A percentile compares a stretch with the other conserved stretches of the same genome.
Conservation (phyloP, 2,329 filamentous ascomycete genomes). For the Ceratocystis albifundus region DNA sequence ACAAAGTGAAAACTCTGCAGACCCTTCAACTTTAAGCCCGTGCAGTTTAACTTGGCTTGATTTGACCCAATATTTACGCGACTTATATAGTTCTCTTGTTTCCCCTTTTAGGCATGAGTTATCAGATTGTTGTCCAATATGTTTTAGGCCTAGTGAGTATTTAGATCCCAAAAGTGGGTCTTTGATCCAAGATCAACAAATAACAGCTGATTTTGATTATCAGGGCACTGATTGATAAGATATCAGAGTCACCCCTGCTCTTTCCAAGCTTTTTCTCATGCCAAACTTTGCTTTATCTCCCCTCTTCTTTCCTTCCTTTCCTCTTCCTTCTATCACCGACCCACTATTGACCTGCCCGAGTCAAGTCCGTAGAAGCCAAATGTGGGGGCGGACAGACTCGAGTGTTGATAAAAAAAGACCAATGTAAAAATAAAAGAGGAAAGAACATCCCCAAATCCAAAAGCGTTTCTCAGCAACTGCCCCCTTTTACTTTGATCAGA, state of each 20-base stretch:
- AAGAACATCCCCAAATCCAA: neutral
- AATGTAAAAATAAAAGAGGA: neutral
- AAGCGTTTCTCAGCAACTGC: neutral
- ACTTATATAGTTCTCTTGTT: neutral
- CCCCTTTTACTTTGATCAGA: neutral
- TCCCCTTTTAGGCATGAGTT: constrained; percentile 8
- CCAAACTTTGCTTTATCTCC: neutral
- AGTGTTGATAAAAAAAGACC: neutral
- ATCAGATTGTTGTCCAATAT: constrained; percentile 1
- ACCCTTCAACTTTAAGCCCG: neutral
- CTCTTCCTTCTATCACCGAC: neutral
- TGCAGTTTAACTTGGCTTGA: neutral
- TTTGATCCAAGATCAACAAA: neutral
- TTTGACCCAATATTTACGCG: neutral
- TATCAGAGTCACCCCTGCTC: neutral
- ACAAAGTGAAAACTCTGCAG: constrained; percentile 14
- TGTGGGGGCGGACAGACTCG: neutral
- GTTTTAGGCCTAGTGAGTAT: neutral
- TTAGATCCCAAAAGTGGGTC: neutral
- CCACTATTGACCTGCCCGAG: neutral
- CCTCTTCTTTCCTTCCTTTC: neutral
- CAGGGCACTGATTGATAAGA: constrained; percentile 11
- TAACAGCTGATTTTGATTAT: constrained; percentile 10
- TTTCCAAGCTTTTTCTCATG: neutral
- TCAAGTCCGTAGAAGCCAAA: neutral